Evolutionary conservation across 192 early-diverging fungal species (phyloP).

Genomic region (Coemansia sp.): DNA sequence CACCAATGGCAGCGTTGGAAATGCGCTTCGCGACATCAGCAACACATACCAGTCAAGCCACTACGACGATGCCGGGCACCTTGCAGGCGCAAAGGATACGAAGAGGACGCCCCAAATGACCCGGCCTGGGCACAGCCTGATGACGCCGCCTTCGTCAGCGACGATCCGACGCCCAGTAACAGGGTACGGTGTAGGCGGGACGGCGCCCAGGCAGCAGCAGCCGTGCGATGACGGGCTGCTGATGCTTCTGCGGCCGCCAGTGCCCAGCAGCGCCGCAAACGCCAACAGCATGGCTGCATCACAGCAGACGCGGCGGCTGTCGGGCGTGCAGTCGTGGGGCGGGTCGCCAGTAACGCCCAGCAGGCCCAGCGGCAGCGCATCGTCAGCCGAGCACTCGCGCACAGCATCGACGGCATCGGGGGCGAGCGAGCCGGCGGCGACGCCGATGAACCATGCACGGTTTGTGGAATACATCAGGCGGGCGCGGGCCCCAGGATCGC

Average conservation of each 20-base stretch:
- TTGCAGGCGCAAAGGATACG: background rate
- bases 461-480: constrained; percentile 9
- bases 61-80: background rate
- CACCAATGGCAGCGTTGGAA: constrained; percentile 1
- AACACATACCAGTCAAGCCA: constrained; percentile 16
- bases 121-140: background rate
- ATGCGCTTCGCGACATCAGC: constrained; percentile 39
- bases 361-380: background rate
- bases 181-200: background rate
- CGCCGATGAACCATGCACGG: background rate
- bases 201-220: background rate
- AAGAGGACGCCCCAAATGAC: background rate
- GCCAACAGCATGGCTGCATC: background rate
- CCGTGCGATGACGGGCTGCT: background rate
- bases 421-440: background rate
- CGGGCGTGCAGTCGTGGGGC: background rate
- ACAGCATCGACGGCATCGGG: background rate
- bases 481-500: constrained; percentile 6
- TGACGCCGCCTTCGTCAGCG: constrained; percentile 1
- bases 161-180: background rate
- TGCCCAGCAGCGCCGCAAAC: background rate
- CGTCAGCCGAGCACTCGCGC: constrained; percentile 11
- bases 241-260: background rate
- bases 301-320: background rate
- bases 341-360: background rate